Evolutionary conservation across 257 asterid genomes (phyloP).

Genomic region (Solanum etuberosum): DNA sequence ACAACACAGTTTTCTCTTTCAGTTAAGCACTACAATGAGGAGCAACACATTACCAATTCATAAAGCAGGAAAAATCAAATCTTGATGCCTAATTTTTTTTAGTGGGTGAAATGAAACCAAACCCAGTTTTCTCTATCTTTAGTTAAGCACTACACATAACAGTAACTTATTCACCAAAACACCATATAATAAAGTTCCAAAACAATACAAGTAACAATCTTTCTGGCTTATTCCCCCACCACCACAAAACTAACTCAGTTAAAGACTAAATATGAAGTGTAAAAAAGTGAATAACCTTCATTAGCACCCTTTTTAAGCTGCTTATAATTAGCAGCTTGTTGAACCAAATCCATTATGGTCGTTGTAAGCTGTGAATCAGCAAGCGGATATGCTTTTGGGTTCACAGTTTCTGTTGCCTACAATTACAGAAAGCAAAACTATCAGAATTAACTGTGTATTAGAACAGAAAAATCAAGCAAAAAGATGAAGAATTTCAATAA

Average conservation of each 20-base stretch:
- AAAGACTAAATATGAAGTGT: too few relatives aligned
- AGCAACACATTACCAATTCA: not conserved
- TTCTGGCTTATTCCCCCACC: not conserved
- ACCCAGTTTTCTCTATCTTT: not conserved
- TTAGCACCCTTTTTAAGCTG: constrained; percentile 96
- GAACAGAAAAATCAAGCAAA: not conserved
- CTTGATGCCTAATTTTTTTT: not conserved
- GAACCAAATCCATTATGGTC: constrained; percentile 81
- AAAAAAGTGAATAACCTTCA: constrained; percentile 42
- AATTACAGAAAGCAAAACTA: not conserved
- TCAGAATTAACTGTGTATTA: not conserved
- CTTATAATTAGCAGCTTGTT: constrained; percentile 84
- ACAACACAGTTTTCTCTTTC: not conserved
- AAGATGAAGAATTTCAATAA: not conserved
- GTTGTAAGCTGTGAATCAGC: constrained; percentile 78
- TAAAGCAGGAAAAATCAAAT: not conserved
- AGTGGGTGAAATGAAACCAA: too few relatives aligned
- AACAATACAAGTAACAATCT: not conserved
- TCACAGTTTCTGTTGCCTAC: constrained; percentile 71
- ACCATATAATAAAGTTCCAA: not conserved
- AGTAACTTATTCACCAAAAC: not conserved
- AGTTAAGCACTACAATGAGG: not conserved
- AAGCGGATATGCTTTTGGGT: constrained; percentile 84
- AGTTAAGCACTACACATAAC: too few relatives aligned
- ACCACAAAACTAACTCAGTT: not conserved